Evolutionary conservation across 208 protist genomes (phyloP), one percentile per base, ranked within the genome.

Genomic region (Trypanosoma boissoni): DNA sequence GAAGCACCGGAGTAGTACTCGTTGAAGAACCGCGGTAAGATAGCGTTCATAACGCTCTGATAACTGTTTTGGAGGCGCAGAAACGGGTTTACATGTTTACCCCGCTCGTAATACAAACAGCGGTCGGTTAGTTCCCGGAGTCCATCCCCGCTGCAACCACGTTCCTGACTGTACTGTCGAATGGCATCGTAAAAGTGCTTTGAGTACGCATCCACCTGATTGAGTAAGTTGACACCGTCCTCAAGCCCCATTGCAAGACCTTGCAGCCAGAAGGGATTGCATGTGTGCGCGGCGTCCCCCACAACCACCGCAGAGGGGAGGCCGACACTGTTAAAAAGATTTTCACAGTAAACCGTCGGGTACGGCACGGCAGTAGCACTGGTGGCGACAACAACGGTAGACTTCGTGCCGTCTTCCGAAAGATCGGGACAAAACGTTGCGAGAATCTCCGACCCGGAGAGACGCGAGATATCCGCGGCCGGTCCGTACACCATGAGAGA

Each of bases 261-360:
- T 51, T 95, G 89, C 58, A 95, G 72, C 84, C 83, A 92, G 58
- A 93, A 92, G 0, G 89, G 89, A 48, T 95, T 80, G 52, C 77
- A 85, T 20, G 72, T 70, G 63, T 95, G 89, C 10, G 76, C 89
- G 4, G 89, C 83, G 53, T 93, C 86, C 16, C 86, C 89, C 18
- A 95, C 52, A 31, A 95, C 43, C 20, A 93, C 89, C 3, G 84
- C 82, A 28, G 80, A 91, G 18, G 89, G 86, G 21, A 95, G 79
- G 6, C 89, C 89, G 12, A 91, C 79, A 46, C 70, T 85, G 76
- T 95, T 95, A 73, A 83, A 75, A 23, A 93, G 74, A 48, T 95
- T 81, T 64, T 93, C 86, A 62, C 86, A 93, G 72, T 74, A 89
- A 48, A 95, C 72, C 1, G 86, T 95, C 31, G 89, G 86, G 41